Evolutionary conservation across 2,329 filamentous ascomycete species (phyloP).

Genomic region (Aspergillus pseudonomiae): DNA sequence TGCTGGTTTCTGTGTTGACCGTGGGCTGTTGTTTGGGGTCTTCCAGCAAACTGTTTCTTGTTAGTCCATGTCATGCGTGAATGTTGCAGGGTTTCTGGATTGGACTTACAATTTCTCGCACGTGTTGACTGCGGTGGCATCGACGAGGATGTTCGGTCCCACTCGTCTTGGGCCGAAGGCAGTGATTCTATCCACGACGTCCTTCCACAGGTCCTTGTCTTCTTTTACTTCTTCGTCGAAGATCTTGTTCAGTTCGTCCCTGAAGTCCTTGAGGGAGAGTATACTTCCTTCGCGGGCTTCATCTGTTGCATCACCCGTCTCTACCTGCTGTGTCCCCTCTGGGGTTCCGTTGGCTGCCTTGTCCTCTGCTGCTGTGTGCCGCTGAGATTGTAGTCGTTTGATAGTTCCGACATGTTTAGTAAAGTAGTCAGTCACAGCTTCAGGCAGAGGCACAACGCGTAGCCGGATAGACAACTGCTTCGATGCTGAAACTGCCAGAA

Average conservation of each 20-base stretch:
- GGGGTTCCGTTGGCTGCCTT: constrained; percentile 40
- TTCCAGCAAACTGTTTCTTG: constrained; percentile 39
- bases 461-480: constrained; percentile 81
- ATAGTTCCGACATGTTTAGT: constrained; percentile 77
- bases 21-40: constrained; percentile 35
- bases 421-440: constrained; percentile 80
- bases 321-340: constrained; percentile 42
- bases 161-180: constrained; percentile 84
- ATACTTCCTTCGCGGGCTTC: constrained; percentile 63
- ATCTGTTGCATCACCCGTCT: constrained; percentile 53
- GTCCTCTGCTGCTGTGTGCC: constrained; percentile 55
- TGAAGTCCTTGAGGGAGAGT: constrained; percentile 76
- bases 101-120: constrained; percentile 70
- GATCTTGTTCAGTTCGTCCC: constrained; percentile 63
- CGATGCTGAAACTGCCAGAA: constrained; percentile 75
- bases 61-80: constrained; percentile 10
- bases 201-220: constrained; percentile 75
- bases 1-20: constrained; percentile 28
- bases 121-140: constrained; percentile 72
- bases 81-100: neutral
- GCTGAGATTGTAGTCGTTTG: constrained; percentile 75
- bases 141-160: constrained; percentile 87
- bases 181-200: constrained; percentile 76
- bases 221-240: constrained; percentile 73
- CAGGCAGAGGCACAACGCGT: constrained; percentile 76